Evolutionary conservation across 768 basidiomycete genomes (phyloP).

Genomic region (Leccinum arenicola): DNA sequence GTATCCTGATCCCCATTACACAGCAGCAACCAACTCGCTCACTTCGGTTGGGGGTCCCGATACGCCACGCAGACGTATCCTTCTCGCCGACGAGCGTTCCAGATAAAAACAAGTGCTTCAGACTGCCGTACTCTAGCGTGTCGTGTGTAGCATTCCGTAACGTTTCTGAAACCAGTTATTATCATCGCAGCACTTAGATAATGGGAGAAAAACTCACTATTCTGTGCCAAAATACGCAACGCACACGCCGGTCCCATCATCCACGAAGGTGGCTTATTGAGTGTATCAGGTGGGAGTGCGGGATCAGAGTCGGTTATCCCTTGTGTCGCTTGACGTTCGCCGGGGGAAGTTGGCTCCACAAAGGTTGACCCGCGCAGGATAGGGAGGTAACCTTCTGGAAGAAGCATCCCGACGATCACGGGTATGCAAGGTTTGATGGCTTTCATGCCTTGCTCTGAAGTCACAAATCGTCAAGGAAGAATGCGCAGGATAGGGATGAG

Average conservation of each 20-base stretch:
- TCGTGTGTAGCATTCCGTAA: background rate
- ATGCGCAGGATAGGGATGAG: background rate
- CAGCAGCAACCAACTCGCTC: background rate
- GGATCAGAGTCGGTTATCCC: background rate
- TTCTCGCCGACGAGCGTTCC: background rate
- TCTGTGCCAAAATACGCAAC: background rate
- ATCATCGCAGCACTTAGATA: background rate
- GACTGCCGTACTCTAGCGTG: background rate
- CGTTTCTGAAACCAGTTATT: background rate
- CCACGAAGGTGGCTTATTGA: background rate
- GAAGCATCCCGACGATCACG: background rate
- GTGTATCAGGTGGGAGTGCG: background rate
- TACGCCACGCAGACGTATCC: conserved; percentile 15
- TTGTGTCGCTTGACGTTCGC: background rate
- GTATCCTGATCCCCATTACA: background rate
- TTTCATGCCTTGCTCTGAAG: background rate
- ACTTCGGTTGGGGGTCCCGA: conserved; percentile 21
- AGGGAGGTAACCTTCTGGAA: background rate
- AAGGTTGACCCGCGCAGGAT: background rate
- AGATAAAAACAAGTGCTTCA: background rate
- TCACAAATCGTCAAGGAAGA: background rate
- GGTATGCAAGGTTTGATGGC: background rate
- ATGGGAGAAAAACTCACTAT: background rate
- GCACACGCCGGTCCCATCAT: background rate
- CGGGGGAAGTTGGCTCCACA: background rate